Conservation (phyloP, 169 alveolate genomes). For the Plasmodium ovale region DNA sequence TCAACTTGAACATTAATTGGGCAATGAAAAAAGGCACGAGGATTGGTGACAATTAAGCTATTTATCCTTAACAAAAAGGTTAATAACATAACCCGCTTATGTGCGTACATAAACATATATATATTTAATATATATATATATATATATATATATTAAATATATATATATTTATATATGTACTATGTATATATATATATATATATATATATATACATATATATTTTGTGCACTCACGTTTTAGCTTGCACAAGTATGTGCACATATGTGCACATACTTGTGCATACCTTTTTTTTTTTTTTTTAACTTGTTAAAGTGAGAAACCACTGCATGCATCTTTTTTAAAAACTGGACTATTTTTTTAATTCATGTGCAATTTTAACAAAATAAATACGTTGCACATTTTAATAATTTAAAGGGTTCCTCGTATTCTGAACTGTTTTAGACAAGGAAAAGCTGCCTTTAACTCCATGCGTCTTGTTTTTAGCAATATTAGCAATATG, state of each 20-base stretch:
- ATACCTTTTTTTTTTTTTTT: neutral
- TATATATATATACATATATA: neutral
- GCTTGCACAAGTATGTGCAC: neutral
- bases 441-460: conserved; percentile 18
- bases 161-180: no score
- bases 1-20: no score
- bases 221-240: neutral
- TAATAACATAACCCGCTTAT: neutral
- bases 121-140: no score
- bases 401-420: conserved; percentile 17
- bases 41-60: no score
- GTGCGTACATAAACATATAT: neutral
- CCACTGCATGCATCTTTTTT: conserved; percentile 19
- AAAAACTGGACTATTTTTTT: conserved; percentile 13
- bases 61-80: neutral
- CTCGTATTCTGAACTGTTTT: conserved; percentile 20
- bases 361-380: conserved; percentile 28
- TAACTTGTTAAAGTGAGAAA: neutral
- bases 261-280: neutral
- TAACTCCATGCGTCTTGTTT: no score
- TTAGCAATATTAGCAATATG: no score
- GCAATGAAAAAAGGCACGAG: no score
- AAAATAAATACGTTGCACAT: conserved; percentile 30
- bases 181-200: no score
- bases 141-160: no score